Evolutionary conservation across 805 yeast genomes (phyloP), one percentile per base, ranked within the genome.

Genomic region (Candida pseudofarinosa): DNA sequence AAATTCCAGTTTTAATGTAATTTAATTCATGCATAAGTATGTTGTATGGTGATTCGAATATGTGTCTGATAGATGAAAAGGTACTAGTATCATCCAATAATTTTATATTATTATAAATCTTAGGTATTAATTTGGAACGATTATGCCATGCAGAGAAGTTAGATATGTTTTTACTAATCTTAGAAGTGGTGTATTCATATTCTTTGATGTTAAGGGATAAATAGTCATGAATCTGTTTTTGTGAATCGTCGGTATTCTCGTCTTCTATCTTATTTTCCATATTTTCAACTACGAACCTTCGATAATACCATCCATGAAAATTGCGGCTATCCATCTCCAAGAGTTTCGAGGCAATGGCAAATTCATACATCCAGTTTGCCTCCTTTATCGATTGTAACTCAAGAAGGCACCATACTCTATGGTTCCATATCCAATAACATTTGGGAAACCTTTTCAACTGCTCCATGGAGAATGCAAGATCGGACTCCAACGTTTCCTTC

Each of bases 101-200:
- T 28, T 32, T 41, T 17, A 51, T 37, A 35, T 49, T 39, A 0
- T 53, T 49, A 41, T 78, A 71, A 39, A 86, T 60, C 39, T 63
- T 63, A 2, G 82, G 80, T 10, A 91, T 74, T 45, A 90, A 64
- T 44, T 79, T 81, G 1, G 88, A 76, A 48, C 98, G 71, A 59
- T 88, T 87, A 61, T 91, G 97, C 95, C 96, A 89, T 4, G 99
- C 98, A 2, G 96, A 87, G 55, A 85, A 93, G 62, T 93, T 93
- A 32, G 97, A 86, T 44, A 90, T 88, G 61, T 93, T 86, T 42
- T 73, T 76, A 53, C 85, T 85, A 53, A 93, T 88, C 67, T 83
- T 85, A 39, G 67, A 63, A 0, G 91, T 84, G 1, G 97, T 88
- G 62, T 80, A 91, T 19, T 75, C 74, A 52, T 88, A 81, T 61